Evolutionary conservation across 805 yeast species (phyloP), one percentile per base, ranked within the genome.

Genomic region (Lachancea kluyveri): DNA sequence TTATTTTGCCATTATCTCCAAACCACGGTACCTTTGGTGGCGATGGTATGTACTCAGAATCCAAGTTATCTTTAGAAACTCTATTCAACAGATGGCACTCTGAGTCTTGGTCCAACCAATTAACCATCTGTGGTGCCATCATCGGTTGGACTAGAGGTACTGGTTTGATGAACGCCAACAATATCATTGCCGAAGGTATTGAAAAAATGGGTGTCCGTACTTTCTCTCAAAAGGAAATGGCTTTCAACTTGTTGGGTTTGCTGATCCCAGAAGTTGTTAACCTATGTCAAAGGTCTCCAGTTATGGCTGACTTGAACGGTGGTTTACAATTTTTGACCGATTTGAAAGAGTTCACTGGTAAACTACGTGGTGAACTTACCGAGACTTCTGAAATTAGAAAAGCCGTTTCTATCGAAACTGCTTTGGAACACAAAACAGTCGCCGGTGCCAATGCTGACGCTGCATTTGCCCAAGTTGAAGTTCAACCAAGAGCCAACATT

Each of bases 131-230:
- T 64, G 99, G 99, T 71, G 96, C 98, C 27, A 74, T 92, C 46
- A 92, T 92, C 62, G 99, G 99, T 60, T 92, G 99, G 99, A 92
- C 99, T 43, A 85, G 99, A 74, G 99, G 99, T 64, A 92, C 99
- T 39, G 99, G 99, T 57, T 78, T 92, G 57, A 92, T 92, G 99
- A 73, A 87, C 54, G 96, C 80, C 50, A 92, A 92, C 74, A 92
- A 92, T 69, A 81, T 86, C 59, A 85, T 92, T 60, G 96, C 99
- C 40, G 96, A 88, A 67, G 96, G 96, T 48, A 84, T 92, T 55
- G 99, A 92, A 68, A 76, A 77, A 58, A 68, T 82, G 40, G 97
- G 98, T 53, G 96, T 92, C 29, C 83, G 97, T 67, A 92, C 99
- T 26, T 92, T 90, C 77, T 84, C 96, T 33, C 98, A 92, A 68